These are phyloP conservation scores for Penicillium digitatum DNA, from an alignment of 2,329 filamentous ascomycete species.

Conservation along the genomic window DNA sequence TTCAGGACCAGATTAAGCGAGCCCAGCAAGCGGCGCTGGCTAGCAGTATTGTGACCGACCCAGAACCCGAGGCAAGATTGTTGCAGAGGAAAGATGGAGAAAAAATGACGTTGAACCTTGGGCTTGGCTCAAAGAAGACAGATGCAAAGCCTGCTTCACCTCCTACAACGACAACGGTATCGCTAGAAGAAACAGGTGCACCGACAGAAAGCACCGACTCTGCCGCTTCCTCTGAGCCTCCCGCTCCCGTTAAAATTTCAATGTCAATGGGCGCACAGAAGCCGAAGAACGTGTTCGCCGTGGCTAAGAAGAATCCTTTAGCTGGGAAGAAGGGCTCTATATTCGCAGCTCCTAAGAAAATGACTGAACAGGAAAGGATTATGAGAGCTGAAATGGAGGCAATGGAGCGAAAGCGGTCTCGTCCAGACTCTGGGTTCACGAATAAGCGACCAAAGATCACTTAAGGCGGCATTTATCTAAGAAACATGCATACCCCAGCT, in stretches of 20 bases:
- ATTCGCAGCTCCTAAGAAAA: slow-evolving; percentile 66
- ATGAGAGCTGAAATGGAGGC: slow-evolving; percentile 70
- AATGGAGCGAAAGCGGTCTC: slow-evolving; percentile 63
- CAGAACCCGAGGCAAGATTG: slow-evolving; percentile 41
- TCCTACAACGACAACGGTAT: not conserved
- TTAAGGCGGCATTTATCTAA: slow-evolving; percentile 11
- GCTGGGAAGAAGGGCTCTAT: slow-evolving; percentile 61
- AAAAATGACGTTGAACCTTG: slow-evolving; percentile 70
- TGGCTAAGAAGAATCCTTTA: slow-evolving; percentile 66
- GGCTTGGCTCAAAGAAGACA: slow-evolving; percentile 33
- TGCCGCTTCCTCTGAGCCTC: slow-evolving; percentile 15
- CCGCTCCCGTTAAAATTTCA: slow-evolving; percentile 47
- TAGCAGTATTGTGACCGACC: slow-evolving; percentile 39
- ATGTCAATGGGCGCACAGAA: slow-evolving; percentile 58
- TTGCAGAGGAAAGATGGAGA: slow-evolving; percentile 63
- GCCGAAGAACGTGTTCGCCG: slow-evolving; percentile 65
- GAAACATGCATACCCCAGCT: not conserved
- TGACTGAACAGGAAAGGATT: slow-evolving; percentile 82
- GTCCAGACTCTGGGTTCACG: slow-evolving; percentile 28
- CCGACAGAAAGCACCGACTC: slow-evolving; percentile 15
- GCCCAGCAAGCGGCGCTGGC: slow-evolving; percentile 59
- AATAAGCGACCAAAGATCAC: slow-evolving; percentile 37
- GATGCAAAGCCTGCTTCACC: slow-evolving; percentile 25
- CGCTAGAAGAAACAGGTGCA: slow-evolving; percentile 19
- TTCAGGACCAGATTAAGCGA: slow-evolving; percentile 76